Evolutionary conservation across 306 rosid species (phyloP), one percentile per base, ranked within the genome.

Genomic region (Lagenaria siceraria): DNA sequence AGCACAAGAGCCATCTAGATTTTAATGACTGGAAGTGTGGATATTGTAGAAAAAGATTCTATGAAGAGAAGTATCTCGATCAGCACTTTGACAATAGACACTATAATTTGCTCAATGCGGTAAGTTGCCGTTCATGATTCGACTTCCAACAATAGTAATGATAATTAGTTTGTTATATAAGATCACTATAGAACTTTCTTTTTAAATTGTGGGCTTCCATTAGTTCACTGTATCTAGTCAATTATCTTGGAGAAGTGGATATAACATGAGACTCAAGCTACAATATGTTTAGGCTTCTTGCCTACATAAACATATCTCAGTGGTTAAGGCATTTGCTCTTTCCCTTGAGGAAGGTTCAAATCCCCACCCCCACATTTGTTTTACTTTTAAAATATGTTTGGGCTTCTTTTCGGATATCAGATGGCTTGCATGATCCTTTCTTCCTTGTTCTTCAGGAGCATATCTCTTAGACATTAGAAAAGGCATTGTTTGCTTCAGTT

Each of bases 11-110:
- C 77, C 87, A 74, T 80, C 22, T 88, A 64, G 96, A 95, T 81
- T 79, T 80, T 79, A 70, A 85, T n/a, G 99, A 95, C 61, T 95
- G 99, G 99, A 91, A 75, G 76, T 95, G 99, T 81, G 97, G 97
- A 83, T 95, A 88, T 89, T 95, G 99, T 86, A 92, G 84, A 89
- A 95, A 95, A 87, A 87, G 91, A 86, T 95, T 92, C 82, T 93
- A 85, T n/a, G 96, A 86, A 52, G 98, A 90, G 78, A 88, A 86
- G 59, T 90, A 87, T 90, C 90, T 95, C 24, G 97, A 95, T 80
- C 93, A 83, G 89, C 98, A 95, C 83, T 89, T 95, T 79, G 97
- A 90, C 83, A 87, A 74, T 84, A 87, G 98, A 80, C 98, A 95
- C 89, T 48, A 83, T 91, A 82, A 81, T 90, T 94, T 92, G 84